Base-by-base conservation (phyloP, 768 basidiomycete genomes). In the Ramaria sp. region DNA sequence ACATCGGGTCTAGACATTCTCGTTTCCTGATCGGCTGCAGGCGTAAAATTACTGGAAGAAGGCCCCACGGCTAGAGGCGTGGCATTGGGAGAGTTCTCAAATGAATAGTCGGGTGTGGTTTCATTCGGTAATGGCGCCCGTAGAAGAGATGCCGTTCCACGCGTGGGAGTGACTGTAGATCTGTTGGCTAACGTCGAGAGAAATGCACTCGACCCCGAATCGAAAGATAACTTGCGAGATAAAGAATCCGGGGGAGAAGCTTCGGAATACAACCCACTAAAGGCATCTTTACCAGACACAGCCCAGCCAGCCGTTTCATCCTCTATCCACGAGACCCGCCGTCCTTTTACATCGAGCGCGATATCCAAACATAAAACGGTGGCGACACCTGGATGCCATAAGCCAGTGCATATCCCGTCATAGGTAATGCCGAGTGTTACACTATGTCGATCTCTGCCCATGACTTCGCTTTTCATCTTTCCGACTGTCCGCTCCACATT, bases 341-440 rank as follows among this genome's bases (percentile, higher is more conserved):
- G 84, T 27, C 81, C 80, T 63, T 82, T 83, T 9, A 79, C 76
- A 59, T 84, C 81, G 12, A 91, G 73, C 11, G 78, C 77, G 33
- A 88, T 76, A 63, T 91, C 88, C 75, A 91, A 71, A 10, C 87
- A 89, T 19, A 91, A 73, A 63, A 88, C 72, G 3, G 86, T 90
- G 3, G 89, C 89, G 4, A 89, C 88, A 1, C 88, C 89, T 41
- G 87, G 83, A 64, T 82, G 89, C 85, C 86, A 91, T 45, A 91
- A 71, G 12, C 85, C 85, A 59, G 79, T 82, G 68, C 87, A 90
- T 2, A 79, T 77, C 39, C 78, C 87, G 60, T 81, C 83, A 66
- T 88, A 89, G 56, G 84, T 80, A 15, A 90, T 68, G 42, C 77
- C 73, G 75, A 89, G 77, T 34, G 84, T 61, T 17, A 85, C 67